These are phyloP conservation scores for Clarireedia homoeocarpa DNA, from an alignment of 2,329 filamentous ascomycete genomes.

Conservation along the genomic window DNA sequence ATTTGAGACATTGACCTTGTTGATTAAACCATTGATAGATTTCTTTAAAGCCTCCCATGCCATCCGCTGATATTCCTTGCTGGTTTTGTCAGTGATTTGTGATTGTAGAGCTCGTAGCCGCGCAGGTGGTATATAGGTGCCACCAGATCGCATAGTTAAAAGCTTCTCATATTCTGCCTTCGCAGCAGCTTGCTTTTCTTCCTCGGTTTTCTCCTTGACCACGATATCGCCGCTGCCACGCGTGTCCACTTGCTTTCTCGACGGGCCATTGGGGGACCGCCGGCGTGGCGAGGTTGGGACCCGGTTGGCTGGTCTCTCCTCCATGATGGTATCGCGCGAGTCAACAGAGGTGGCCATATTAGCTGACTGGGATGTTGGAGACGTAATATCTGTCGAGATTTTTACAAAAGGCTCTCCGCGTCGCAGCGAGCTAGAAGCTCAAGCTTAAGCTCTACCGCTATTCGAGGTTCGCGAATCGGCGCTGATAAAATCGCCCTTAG, in stretches of 20 bases:
- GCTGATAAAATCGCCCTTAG: not conserved
- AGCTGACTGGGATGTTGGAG: not conserved
- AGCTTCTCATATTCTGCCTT: slow-evolving; percentile 94
- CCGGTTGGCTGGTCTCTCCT: slow-evolving; percentile 11
- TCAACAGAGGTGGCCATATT: slow-evolving; percentile 4
- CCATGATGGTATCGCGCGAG: slow-evolving; percentile 15
- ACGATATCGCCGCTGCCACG: slow-evolving; percentile 17
- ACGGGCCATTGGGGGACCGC: slow-evolving; percentile 20
- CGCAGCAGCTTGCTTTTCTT: slow-evolving; percentile 78
- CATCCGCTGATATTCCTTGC: slow-evolving; percentile 97
- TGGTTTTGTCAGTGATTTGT: slow-evolving; percentile 92
- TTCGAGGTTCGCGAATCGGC: not conserved
- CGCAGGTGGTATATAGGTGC: slow-evolving; percentile 92
- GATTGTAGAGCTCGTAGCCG: slow-evolving; percentile 85
- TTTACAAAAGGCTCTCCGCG: not conserved
- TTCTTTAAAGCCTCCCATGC: slow-evolving; percentile 99
- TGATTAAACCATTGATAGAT: slow-evolving; percentile 96
- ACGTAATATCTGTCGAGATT: not conserved
- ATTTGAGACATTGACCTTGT: slow-evolving; percentile 97
- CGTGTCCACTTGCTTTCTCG: slow-evolving; percentile 10
- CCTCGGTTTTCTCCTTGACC: slow-evolving; percentile 47
- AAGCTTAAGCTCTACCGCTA: not conserved
- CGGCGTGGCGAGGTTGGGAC: slow-evolving; percentile 17
- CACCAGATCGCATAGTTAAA: slow-evolving; percentile 85
- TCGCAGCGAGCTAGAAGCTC: not conserved